These are phyloP conservation scores for Larix kaempferi DNA, from an alignment of 75 land plant species.

Conservation along the genomic window DNA sequence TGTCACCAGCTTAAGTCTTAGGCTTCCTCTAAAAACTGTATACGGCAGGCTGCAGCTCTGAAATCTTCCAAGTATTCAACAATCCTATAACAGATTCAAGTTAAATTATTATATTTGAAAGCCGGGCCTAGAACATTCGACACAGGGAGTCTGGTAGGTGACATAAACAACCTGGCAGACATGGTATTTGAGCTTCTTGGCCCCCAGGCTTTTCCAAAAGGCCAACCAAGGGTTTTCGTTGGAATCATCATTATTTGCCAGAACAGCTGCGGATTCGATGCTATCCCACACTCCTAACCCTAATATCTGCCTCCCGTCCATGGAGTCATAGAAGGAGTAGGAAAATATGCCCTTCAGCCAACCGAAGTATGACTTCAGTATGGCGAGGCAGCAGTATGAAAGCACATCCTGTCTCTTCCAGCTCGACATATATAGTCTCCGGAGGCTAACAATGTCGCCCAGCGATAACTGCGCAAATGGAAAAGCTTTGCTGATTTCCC, in stretches of 20 bases:
- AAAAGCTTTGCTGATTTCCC: background rate
- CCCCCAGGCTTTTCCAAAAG: constrained; percentile 10
- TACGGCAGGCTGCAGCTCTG: too few relatives aligned
- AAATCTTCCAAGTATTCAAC: too few relatives aligned
- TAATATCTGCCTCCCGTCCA: constrained; percentile 1
- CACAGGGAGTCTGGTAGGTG: too few relatives aligned
- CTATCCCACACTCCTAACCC: constrained; percentile 15
- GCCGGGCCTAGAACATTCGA: too few relatives aligned
- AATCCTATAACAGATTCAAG: too few relatives aligned
- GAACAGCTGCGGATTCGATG: background rate
- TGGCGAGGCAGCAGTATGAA: constrained; percentile 10
- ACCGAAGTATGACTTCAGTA: constrained; percentile 11
- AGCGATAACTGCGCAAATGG: background rate
- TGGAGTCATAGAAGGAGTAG: background rate
- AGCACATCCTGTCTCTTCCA: constrained; percentile 4
- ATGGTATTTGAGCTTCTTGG: background rate
- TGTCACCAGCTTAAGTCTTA: too few relatives aligned
- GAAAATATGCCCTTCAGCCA: background rate
- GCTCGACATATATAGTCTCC: background rate
- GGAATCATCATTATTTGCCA: background rate
- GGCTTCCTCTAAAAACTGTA: too few relatives aligned
- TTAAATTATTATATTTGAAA: too few relatives aligned
- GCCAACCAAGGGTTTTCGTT: background rate
- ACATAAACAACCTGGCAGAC: too few relatives aligned
- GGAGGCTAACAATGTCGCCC: constrained; percentile 9